Conservation (phyloP, 495 filamentous ascomycete genomes). For the Xylaria sp. region DNA sequence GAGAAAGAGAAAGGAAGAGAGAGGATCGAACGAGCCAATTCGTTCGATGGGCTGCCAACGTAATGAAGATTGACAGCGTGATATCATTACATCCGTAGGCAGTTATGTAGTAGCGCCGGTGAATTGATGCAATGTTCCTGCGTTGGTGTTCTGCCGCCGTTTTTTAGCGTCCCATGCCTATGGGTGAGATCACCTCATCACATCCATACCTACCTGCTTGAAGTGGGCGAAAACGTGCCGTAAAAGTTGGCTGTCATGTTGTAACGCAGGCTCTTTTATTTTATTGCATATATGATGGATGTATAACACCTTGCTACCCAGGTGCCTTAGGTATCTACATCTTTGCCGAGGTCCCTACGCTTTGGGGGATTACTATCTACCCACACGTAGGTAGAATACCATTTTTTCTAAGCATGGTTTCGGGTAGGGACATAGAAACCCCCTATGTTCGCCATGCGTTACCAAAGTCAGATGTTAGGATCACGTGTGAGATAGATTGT, state of each 20-base stretch:
- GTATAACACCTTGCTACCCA: background rate
- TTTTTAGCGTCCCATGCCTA: constrained; percentile 21
- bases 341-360: too few species aligned
- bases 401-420: background rate
- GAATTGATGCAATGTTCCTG: constrained; percentile 22
- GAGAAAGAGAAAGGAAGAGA: background rate
- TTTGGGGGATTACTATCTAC: background rate
- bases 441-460: background rate
- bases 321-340: too few species aligned
- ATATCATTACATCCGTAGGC: constrained; percentile 1
- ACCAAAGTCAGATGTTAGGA: constrained; percentile 3
- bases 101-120: constrained; percentile 2
- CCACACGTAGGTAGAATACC: too few species aligned
- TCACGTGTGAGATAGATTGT: constrained; percentile 1
- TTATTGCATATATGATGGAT: background rate
- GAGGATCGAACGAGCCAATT: background rate
- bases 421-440: background rate
- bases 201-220: background rate
- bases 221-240: background rate
- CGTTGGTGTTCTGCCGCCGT: constrained; percentile 25
- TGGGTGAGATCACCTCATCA: constrained; percentile 6
- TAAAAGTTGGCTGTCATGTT: background rate
- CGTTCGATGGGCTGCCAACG: background rate
- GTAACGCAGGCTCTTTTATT: background rate
- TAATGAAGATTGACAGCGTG: background rate